Evolutionary conservation across 1,284 basidiomycete species (phyloP).

Genomic region (Ustilago curta): DNA sequence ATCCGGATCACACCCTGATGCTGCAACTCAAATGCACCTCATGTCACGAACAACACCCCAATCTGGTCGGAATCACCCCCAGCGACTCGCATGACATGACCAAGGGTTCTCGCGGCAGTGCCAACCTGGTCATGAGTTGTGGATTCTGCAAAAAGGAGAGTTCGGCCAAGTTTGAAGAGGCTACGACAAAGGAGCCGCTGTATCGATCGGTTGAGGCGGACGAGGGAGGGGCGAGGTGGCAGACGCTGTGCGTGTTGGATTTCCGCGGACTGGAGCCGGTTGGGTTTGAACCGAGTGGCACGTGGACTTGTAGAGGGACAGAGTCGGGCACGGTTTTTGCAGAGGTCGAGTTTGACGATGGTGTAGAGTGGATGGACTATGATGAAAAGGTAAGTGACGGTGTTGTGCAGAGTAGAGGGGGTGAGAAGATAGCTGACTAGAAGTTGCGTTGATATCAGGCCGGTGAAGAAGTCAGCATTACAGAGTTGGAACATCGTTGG

Average conservation of each 20-base stretch:
- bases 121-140: slow-evolving; percentile 65
- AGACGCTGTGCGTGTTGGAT: slow-evolving; percentile 65
- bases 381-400: slow-evolving; percentile 59
- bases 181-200: slow-evolving; percentile 57
- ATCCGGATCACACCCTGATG: slow-evolving; percentile 61
- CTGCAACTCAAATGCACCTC: slow-evolving; percentile 62
- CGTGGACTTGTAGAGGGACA: slow-evolving; percentile 57
- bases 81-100: slow-evolving; percentile 58
- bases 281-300: slow-evolving; percentile 44
- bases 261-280: slow-evolving; percentile 62
- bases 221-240: slow-evolving; percentile 35
- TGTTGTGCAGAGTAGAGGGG: too few species aligned
- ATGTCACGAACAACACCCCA: slow-evolving; percentile 65
- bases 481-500: slow-evolving; percentile 57
- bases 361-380: slow-evolving; percentile 68
- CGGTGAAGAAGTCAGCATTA: slow-evolving; percentile 59
- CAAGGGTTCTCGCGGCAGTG: slow-evolving; percentile 53
- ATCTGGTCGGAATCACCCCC: slow-evolving; percentile 56
- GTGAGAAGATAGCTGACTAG: too few species aligned
- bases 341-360: slow-evolving; percentile 64
- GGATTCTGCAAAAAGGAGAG: slow-evolving; percentile 60
- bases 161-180: slow-evolving; percentile 60
- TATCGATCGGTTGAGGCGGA: slow-evolving; percentile 45
- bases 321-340: slow-evolving; percentile 57
- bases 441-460: slow-evolving; percentile 20